These are phyloP conservation scores for Coemansia sp. DNA, from an alignment of 192 early-diverging fungal species.

Conservation along the genomic window DNA sequence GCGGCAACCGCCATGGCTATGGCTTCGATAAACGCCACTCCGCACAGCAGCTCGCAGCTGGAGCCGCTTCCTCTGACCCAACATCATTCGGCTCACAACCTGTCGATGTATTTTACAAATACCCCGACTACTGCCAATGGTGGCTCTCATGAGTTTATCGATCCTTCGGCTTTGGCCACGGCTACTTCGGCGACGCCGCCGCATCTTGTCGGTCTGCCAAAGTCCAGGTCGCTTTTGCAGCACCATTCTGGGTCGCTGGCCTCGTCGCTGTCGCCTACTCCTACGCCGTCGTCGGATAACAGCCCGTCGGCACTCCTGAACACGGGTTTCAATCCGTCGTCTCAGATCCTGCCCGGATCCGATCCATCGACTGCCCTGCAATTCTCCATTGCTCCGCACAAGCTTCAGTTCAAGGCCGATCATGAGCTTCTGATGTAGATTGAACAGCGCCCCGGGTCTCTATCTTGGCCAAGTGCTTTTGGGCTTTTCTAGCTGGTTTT, in stretches of 20 bases:
- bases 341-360: background rate
- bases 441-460: background rate
- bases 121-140: constrained; percentile 5
- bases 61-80: constrained; percentile 3
- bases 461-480: no score
- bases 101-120: constrained; percentile 19
- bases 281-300: constrained; percentile 26
- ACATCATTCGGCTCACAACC: constrained; percentile 8
- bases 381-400: constrained; percentile 44
- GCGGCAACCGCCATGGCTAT: constrained; percentile 6
- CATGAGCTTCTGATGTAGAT: constrained; percentile 42
- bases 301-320: constrained; percentile 15
- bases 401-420: constrained; percentile 48
- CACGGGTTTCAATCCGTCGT: constrained; percentile 7
- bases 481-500: background rate
- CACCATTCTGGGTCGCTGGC: constrained; percentile 20
- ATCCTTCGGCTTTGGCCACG: constrained; percentile 22
- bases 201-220: constrained; percentile 24
- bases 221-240: constrained; percentile 20
- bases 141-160: constrained; percentile 28
- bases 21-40: background rate
- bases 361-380: constrained; percentile 22
- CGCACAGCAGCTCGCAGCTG: background rate
- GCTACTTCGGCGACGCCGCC: constrained; percentile 23
- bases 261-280: constrained; percentile 42